Evolutionary conservation across 2,329 filamentous ascomycete species (phyloP).

Genomic region (Rugonectria rugulosa): DNA sequence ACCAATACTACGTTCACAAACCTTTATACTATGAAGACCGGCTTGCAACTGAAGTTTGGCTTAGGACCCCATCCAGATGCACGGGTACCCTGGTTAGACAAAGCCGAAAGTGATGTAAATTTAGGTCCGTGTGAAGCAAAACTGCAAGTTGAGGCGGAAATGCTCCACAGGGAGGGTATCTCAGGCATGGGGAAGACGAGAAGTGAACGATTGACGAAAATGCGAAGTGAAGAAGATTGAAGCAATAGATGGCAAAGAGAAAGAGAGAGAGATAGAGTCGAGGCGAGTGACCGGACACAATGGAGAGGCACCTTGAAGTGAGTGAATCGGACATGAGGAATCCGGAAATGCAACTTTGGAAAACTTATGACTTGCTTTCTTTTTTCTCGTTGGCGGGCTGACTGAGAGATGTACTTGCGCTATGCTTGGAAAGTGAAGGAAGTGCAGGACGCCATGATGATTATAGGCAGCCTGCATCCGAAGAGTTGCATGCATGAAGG

Average conservation of each 20-base stretch:
- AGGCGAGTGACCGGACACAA: no score
- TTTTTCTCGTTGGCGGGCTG: background rate
- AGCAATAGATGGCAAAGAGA: background rate
- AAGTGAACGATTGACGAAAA: background rate
- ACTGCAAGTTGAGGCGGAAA: background rate
- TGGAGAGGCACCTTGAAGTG: no score
- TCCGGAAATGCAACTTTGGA: no score
- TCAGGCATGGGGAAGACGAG: background rate
- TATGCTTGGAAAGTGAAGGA: background rate
- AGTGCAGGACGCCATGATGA: no score
- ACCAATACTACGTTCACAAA: no score
- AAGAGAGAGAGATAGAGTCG: no score
- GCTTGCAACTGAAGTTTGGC: background rate
- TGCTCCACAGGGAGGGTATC: background rate
- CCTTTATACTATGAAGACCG: no score
- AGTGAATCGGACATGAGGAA: no score
- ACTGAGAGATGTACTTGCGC: background rate
- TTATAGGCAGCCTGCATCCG: background rate
- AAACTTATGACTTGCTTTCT: background rate
- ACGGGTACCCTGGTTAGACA: conserved; percentile 14
- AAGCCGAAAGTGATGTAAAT: background rate
- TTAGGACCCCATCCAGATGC: conserved; percentile 3
- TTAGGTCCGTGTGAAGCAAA: background rate
- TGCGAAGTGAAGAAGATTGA: background rate
- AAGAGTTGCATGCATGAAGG: background rate